A percentile compares a stretch with the other conserved stretches of the same genome.
phyloP scores from a whole-genome alignment of 1,139 yeast genomes.

The Candida pseudoviswanathii region DNA sequence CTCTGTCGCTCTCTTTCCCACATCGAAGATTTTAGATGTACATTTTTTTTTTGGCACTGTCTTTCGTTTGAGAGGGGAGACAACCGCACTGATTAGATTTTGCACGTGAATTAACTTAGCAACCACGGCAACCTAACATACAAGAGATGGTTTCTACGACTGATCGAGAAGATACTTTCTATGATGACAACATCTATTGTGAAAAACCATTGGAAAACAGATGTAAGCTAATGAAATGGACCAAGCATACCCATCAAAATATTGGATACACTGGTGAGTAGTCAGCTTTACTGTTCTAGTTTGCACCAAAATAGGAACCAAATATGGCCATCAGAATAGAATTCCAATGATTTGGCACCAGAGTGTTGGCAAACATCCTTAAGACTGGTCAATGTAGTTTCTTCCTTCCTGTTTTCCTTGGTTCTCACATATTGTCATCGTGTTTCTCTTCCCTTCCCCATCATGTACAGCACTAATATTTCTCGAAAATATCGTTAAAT shows the following conservation, averaged over 20 bases:
- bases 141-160: too few relatives aligned
- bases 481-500: slow-evolving; percentile 16
- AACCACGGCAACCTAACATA: too few relatives aligned
- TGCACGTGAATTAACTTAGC: slow-evolving; percentile 4
- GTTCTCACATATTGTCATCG: background rate
- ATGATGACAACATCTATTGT: background rate
- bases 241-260: slow-evolving; percentile 49
- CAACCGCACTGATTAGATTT: background rate
- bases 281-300: slow-evolving; percentile 71
- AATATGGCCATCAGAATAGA: slow-evolving; percentile 45
- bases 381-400: slow-evolving; percentile 2
- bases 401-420: background rate
- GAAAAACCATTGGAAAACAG: slow-evolving; percentile 11
- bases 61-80: background rate
- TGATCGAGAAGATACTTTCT: background rate
- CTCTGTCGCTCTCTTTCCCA: background rate
- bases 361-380: slow-evolving; percentile 86
- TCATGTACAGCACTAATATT: background rate
- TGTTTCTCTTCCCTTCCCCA: background rate
- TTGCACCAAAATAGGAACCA: slow-evolving; percentile 97
- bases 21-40: background rate
- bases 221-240: slow-evolving; percentile 63
- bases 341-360: slow-evolving; percentile 65
- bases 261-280: slow-evolving; percentile 68
- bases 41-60: too few relatives aligned